Evolutionary conservation across 192 early-diverging fungal species (phyloP).

Genomic region (Coemansia sp.): DNA sequence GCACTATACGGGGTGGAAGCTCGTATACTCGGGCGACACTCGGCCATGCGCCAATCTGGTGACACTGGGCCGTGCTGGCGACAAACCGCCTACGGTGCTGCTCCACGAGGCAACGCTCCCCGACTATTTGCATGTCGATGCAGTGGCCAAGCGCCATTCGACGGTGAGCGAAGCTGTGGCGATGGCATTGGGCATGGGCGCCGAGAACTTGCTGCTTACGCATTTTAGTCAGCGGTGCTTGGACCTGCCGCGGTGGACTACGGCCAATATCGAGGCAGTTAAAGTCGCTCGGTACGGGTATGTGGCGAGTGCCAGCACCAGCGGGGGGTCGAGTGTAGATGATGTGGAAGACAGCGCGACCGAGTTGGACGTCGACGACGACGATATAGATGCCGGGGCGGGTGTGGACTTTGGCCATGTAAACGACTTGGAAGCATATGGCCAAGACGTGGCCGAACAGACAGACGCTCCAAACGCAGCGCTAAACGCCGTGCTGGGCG

Average conservation of each 20-base stretch:
- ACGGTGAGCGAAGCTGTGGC: slow-evolving; percentile 84
- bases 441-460: slow-evolving; percentile 16
- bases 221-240: slow-evolving; percentile 95
- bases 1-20: slow-evolving; percentile 69
- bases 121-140: slow-evolving; percentile 66
- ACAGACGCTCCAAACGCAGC: neutral
- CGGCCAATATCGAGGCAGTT: slow-evolving; percentile 8
- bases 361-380: neutral
- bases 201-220: slow-evolving; percentile 79
- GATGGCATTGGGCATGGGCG: slow-evolving; percentile 80
- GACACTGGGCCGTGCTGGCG: slow-evolving; percentile 60
- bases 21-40: slow-evolving; percentile 93
- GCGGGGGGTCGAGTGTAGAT: neutral
- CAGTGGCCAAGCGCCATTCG: slow-evolving; percentile 76
- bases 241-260: slow-evolving; percentile 31
- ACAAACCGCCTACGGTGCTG: slow-evolving; percentile 59
- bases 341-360: slow-evolving; percentile 4
- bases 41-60: slow-evolving; percentile 78
- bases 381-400: slow-evolving; percentile 7
- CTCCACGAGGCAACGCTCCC: slow-evolving; percentile 94
- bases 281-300: slow-evolving; percentile 26
- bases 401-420: neutral
- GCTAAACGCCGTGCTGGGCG: neutral
- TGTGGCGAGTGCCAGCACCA: slow-evolving; percentile 5
- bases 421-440: slow-evolving; percentile 8